These are phyloP conservation scores for Vaucheria bursata DNA, from an alignment of 352 stramenopile species.

Conservation along the genomic window DNA sequence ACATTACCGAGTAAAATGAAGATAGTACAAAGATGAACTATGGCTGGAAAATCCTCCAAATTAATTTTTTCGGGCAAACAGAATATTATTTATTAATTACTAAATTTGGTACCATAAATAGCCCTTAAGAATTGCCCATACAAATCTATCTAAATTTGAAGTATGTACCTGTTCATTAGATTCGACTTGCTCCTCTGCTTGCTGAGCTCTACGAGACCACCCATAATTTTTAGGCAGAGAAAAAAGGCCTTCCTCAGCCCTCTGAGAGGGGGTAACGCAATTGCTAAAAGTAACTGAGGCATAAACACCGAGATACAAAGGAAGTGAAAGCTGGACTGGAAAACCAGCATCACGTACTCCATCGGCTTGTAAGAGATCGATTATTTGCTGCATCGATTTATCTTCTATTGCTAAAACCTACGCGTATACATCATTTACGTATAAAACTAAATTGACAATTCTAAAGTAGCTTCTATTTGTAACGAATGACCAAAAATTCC, in stretches of 20 bases:
- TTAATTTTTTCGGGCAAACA: too few relatives aligned
- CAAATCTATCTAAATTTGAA: too few relatives aligned
- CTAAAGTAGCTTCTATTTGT: background rate
- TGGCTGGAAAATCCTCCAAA: too few relatives aligned
- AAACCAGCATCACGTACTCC: slow-evolving; percentile 42
- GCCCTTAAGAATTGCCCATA: too few relatives aligned
- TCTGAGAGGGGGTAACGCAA: slow-evolving; percentile 15
- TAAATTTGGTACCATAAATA: too few relatives aligned
- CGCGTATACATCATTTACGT: background rate
- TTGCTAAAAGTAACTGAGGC: slow-evolving; percentile 40
- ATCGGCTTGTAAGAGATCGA: slow-evolving; percentile 28
- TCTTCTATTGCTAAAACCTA: slow-evolving; percentile 21
- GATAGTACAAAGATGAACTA: too few relatives aligned
- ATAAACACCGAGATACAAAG: slow-evolving; percentile 43
- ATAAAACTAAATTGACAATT: background rate
- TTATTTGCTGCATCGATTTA: slow-evolving; percentile 37
- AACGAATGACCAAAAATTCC: background rate
- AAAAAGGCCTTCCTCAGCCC: background rate
- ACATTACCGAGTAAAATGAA: too few relatives aligned
- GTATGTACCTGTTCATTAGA: too few relatives aligned
- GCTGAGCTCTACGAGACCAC: too few relatives aligned
- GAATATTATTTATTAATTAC: too few relatives aligned
- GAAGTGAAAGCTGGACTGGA: slow-evolving; percentile 38
- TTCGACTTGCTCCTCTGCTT: too few relatives aligned
- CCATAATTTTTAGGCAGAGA: too few relatives aligned